Base-by-base conservation (phyloP, 306 rosid species). In the Prosopis cineraria region DNA sequence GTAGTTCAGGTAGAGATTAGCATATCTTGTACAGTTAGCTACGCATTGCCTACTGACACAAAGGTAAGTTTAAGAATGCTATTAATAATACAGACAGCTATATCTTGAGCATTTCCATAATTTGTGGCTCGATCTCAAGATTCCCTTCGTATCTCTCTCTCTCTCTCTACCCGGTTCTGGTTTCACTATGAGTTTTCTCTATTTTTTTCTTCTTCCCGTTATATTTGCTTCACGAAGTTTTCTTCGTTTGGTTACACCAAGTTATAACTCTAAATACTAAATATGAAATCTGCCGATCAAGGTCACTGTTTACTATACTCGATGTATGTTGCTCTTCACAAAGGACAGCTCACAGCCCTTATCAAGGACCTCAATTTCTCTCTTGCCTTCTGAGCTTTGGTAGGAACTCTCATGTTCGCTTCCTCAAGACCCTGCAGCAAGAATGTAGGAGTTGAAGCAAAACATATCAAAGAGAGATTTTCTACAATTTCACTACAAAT, bases 401-500 rank as follows among this genome's bases (percentile, higher is more conserved):
- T 85, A 36, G 73, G 89, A 81, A 44, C 82, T 73, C 68, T 81
- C 60, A 13, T 72, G 47, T 85, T 86, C 77, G 43, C 43, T 81
- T 90, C 96, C 75, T 92, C 92, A 7, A 70, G 65, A 74, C 68
- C 52, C 93, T 90, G 89, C 78, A 60, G 9, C 74, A 66, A 67
- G 34, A 66, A 67, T 39, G 70, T 36, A 7, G 31, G 50, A 66
- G n/a, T n/a, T 13, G 27, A 52, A 67, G 20, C 19, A 66, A 50
- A 66, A 50, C 13, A 52, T 20, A 7, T 12, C 11, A 62, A 6
- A 13, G 53, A 41, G 36, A 4, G 34, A n/a, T 62, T 30, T 62
- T 31, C 20, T 59, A 29, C 6, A 5, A 30, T 13, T 6, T 14
- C 20, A 30, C 66, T 20, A 59, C 3, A 11, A 16, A 56, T 73